Evolutionary conservation across 2,329 filamentous ascomycete genomes (phyloP), one percentile per base, ranked within the genome.

Genomic region (Geosmithia morbida): DNA sequence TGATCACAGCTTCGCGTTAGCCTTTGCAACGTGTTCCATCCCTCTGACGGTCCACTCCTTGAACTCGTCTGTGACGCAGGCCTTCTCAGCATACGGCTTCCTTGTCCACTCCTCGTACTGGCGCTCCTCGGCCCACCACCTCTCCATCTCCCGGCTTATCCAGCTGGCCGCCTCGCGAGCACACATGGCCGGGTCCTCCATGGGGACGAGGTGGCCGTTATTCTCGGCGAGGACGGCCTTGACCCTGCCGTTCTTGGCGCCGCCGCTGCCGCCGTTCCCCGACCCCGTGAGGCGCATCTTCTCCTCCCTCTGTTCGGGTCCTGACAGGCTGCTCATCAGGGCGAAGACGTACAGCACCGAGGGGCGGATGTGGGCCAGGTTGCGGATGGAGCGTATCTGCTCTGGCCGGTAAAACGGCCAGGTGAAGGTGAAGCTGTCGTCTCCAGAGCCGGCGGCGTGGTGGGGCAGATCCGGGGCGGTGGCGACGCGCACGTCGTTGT

Each of bases 121-220:
- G 29, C 63, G 62, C 61, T 83, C 73, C 54, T 82, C 74, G 2
- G 56, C 61, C 51, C 69, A 65, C 77, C 80, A 85, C 26, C 67
- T 61, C 41, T 64, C 59, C 52, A 85, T 52, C 58, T 83, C 78
- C n/a, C 57, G 55, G 0, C 61, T 68, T 48, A 85, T 61, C 70
- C 79, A 86, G 22, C 60, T 57, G 0, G 72, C 74, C 0, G 75
- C 72, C 17, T 74, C 62, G 49, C 74, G 67, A 1, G 87, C 89
- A 51, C 81, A 84, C 56, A 77, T 69, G 2, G 57, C 66, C 0
- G 85, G 84, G 40, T 76, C 74, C 63, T 95, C 88, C 77, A 95
- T 85, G 0, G 89, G 83, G 26, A 96, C 77, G 41, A 96, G 63
- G 62, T 97, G 90, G 0, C 89, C 87, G 6, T 73, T 70, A 0